Evolutionary conservation across 1,139 yeast species (phyloP).

Genomic region (Keqinozyma sinolaborantium): DNA sequence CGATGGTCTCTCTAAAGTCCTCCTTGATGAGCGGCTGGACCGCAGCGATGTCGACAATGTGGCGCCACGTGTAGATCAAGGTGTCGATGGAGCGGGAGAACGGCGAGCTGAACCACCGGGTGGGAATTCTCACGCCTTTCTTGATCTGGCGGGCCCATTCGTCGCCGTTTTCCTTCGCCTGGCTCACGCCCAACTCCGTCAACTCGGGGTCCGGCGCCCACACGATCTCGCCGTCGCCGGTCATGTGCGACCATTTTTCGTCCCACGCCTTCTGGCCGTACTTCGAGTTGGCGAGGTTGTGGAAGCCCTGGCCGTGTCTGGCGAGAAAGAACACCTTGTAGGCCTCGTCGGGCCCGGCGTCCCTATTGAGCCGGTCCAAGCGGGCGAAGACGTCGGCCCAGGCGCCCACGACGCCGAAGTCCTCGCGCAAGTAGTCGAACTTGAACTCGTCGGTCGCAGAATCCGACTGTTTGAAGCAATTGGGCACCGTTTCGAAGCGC

Average conservation of each 20-base stretch:
- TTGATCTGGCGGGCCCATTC: slow-evolving; percentile 22
- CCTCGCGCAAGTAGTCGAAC: slow-evolving; percentile 36
- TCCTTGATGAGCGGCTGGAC: slow-evolving; percentile 35
- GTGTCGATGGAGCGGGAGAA: slow-evolving; percentile 38
- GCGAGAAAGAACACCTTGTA: slow-evolving; percentile 42
- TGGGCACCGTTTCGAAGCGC: slow-evolving; percentile 37
- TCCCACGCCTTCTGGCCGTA: slow-evolving; percentile 45
- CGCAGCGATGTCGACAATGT: slow-evolving; percentile 21
- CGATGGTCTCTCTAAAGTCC: slow-evolving; percentile 40
- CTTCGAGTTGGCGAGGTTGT: slow-evolving; percentile 38
- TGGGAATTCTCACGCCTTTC: slow-evolving; percentile 21
- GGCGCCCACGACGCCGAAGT: slow-evolving; percentile 31
- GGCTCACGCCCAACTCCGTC: slow-evolving; percentile 36
- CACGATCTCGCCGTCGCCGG: slow-evolving; percentile 40
- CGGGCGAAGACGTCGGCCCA: slow-evolving; percentile 30
- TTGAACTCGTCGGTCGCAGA: slow-evolving; percentile 31
- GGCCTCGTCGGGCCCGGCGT: slow-evolving; percentile 16
- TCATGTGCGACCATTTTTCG: slow-evolving; percentile 37
- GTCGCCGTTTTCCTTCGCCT: slow-evolving; percentile 30
- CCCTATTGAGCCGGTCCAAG: slow-evolving; percentile 25
- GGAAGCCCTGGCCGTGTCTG: slow-evolving; percentile 47
- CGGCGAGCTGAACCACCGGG: slow-evolving; percentile 33
- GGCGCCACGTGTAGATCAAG: slow-evolving; percentile 28
- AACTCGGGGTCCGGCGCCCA: slow-evolving; percentile 50
- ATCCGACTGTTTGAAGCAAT: slow-evolving; percentile 35